phyloP scores from a whole-genome alignment of 2,329 filamentous ascomycete genomes.

The Fusarium burgessii region DNA sequence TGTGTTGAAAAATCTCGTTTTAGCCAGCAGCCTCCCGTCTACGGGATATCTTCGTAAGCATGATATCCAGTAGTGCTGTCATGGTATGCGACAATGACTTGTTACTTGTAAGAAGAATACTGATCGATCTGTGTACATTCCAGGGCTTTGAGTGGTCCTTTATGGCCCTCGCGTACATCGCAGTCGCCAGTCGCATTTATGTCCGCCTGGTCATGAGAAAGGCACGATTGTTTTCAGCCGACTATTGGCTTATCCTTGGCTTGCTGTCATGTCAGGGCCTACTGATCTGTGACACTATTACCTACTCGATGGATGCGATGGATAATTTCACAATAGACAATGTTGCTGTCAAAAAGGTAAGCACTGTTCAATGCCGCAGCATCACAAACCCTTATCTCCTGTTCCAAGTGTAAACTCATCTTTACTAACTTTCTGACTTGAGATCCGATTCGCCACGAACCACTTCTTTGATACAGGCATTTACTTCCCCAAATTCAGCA shows the following conservation, averaged over 20 bases:
- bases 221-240: background rate
- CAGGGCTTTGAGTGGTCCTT: slow-evolving; percentile 16
- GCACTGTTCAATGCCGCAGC: too few species aligned
- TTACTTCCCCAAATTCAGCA: slow-evolving; percentile 18
- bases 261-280: background rate
- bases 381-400: too few species aligned
- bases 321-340: slow-evolving; percentile 10
- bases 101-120: fast-evolving
- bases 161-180: background rate
- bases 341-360: background rate
- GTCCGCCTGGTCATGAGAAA: background rate
- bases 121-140: background rate
- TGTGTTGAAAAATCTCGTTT: too few species aligned
- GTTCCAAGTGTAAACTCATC: too few species aligned
- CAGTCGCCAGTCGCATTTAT: slow-evolving; percentile 9
- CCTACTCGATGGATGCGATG: slow-evolving; percentile 4
- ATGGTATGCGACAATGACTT: background rate
- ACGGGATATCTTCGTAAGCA: background rate
- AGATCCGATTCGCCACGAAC: slow-evolving; percentile 13
- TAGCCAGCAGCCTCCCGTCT: fast-evolving
- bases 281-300: slow-evolving; percentile 8
- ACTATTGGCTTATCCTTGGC: background rate
- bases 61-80: slow-evolving; percentile 15
- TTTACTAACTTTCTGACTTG: too few species aligned
- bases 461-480: slow-evolving; percentile 21